A percentile compares a stretch with the other conserved stretches of the same genome.
These are phyloP conservation scores for Cystobasidium tubakii DNA, from an alignment of 768 basidiomycete species.

Conservation along the genomic window DNA sequence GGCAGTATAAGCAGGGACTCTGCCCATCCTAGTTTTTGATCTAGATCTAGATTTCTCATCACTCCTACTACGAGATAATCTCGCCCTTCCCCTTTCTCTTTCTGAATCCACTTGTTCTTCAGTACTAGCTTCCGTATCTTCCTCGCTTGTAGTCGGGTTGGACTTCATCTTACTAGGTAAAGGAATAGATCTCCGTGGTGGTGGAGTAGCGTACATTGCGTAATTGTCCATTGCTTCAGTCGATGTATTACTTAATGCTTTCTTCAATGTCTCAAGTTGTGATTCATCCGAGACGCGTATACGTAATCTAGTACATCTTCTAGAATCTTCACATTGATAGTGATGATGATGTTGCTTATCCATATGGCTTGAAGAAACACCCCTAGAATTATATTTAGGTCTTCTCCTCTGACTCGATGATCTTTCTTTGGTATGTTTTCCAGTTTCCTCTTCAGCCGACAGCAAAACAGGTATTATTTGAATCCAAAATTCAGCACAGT, in stretches of 20 bases:
- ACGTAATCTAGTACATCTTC: constrained; percentile 15
- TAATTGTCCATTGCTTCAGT: constrained; percentile 8
- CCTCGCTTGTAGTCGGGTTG: background rate
- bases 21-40: background rate
- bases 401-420: constrained; percentile 10
- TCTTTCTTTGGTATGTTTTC: background rate
- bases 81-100: background rate
- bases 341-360: background rate
- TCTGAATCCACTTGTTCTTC: constrained; percentile 2
- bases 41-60: background rate
- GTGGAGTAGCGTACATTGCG: constrained; percentile 16
- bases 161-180: background rate
- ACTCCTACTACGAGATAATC: constrained; percentile 3
- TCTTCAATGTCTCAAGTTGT: background rate
- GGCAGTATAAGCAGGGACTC: background rate
- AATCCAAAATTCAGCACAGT: constrained; percentile 26
- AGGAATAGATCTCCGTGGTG: background rate
- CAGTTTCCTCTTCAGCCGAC: background rate
- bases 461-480: constrained; percentile 21
- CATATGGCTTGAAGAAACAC: background rate
- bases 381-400: background rate
- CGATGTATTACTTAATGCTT: background rate
- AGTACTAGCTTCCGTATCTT: background rate
- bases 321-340: background rate
- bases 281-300: constrained; percentile 21